Base-by-base conservation (phyloP, 2,329 filamentous ascomycete genomes). In the Lasiodiplodia gonubiensis region DNA sequence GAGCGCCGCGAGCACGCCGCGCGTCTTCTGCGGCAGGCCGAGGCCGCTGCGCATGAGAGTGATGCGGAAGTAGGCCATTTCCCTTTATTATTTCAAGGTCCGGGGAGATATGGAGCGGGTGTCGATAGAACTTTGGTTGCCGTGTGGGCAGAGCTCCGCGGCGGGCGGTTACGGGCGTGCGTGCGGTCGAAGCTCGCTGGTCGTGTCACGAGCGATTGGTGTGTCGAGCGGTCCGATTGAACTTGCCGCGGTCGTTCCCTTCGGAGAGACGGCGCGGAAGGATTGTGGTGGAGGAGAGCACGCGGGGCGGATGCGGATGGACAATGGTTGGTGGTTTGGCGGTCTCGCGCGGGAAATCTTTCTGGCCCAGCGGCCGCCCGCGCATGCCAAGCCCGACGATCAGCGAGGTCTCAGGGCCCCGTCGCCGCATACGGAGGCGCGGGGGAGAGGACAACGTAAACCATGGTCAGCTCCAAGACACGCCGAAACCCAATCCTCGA, bases 31-130 rank as follows among this genome's bases (percentile, higher is more conserved):
- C 6, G 83, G 94, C 55, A 97, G 89, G 70, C 94, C 94, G 80
- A 97, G 97, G 74, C 91, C 90, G 67, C 91, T 94, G 77, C 94
- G 92, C 81, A 95, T 88, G 67, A 97, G 90, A 59, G 93, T 97
- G 79, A 97, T 92, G 77, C 92, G 90, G 86, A 97, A 97, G 85
- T 87, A 97, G 68, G 89, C 85, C 90, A 93, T 93, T 66, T 37
- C 14, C 37, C 7, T 55, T 37, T 39, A 12, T 11, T 2, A 5
- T 37, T 18, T 25, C 6, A 5, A 5, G 55, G 4, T n/a, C 18
- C 35, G 30, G 25, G 27, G 30, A 30, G 33, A 42, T 52, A 10
- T 51, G 23, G 39, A 21, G 53, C 37, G 53, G 39, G 25, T 21
- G 64, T n/a, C n/a, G 64, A 16, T 33, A 33, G 30, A 33, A 33